These are phyloP conservation scores for Hypoxylon crocopeplum DNA, from an alignment of 495 filamentous ascomycete genomes.

Conservation along the genomic window DNA sequence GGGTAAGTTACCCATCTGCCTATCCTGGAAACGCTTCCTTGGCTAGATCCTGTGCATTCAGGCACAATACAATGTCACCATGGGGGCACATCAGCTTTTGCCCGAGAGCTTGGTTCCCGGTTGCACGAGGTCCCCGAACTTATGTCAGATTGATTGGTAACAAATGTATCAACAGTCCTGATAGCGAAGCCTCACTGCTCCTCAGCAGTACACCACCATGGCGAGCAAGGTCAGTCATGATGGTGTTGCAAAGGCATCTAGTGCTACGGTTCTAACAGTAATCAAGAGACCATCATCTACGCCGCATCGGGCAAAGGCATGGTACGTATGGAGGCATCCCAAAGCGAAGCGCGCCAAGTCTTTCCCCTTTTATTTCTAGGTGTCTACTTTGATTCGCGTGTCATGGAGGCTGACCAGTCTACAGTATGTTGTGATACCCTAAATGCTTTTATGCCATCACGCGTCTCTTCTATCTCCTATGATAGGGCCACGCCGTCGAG, in stretches of 20 bases:
- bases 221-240: constrained; percentile 53
- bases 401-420: constrained; percentile 12
- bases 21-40: background rate
- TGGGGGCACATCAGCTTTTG: constrained; percentile 2
- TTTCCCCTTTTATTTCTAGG: background rate
- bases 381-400: background rate
- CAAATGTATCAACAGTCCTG: constrained; percentile 46
- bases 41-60: constrained; percentile 9
- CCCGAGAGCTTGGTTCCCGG: constrained; percentile 2
- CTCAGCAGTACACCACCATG: constrained; percentile 53
- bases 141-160: constrained; percentile 29
- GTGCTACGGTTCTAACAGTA: constrained; percentile 9
- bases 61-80: constrained; percentile 14
- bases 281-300: constrained; percentile 55
- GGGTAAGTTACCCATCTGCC: constrained; percentile 44
- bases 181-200: constrained; percentile 50
- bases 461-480: background rate
- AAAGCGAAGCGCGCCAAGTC: background rate
- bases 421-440: constrained; percentile 20
- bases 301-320: constrained; percentile 49
- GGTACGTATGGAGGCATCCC: constrained; percentile 18
- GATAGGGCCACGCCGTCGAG: background rate
- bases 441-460: background rate
- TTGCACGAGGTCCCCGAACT: constrained; percentile 1
- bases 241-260: background rate